Base-by-base conservation (phyloP, 257 asterid genomes). In the Paulownia fortunei region DNA sequence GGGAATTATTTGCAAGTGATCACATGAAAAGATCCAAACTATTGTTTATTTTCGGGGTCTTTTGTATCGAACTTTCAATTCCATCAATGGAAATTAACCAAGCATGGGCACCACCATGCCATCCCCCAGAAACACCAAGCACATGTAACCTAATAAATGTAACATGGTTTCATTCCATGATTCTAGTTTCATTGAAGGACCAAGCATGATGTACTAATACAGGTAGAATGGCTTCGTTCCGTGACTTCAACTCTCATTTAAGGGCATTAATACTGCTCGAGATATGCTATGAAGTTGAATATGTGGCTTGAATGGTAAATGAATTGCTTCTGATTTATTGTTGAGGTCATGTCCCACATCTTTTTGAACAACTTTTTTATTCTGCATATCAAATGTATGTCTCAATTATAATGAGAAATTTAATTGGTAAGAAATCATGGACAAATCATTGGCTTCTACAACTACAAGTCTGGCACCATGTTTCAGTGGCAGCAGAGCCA, bases 81-180 rank as follows among this genome's bases (percentile, higher is more conserved):
- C 70, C 72, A 36, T 8, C 18, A 19, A 30, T 30, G 4, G 36
- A 4, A 30, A 30, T 30, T n/a, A n/a, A n/a, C n/a, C n/a, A n/a
- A 18, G 55, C 23, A 36, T 37, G 80, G 72, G 36, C 51, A 32
- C 42, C 64, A 47, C 80, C 51, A 71, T 16, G 16, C 68, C 44
- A 27, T 5, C 69, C 49, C 3, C 5, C 4, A 21, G 51, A 51
- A 18, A 13, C 63, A 30, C 34, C 58, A 30, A n/a, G 51, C 78
- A 68, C 81, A 68, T 79, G 78, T 64, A 26, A 63, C 21, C 74
- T 72, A 6, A 72, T 63, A 72, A 72, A 72, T 64, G 11, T 10
- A 59, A 68, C 64, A 70, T 61, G 69, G 44, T 6, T 56, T 26
- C 37, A 10, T 13, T 18, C 37, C 60, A 44, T 23, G 13, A 46